These are phyloP conservation scores for Mycoemilia scoparia DNA, from an alignment of 192 early-diverging fungal genomes.

Conservation along the genomic window DNA sequence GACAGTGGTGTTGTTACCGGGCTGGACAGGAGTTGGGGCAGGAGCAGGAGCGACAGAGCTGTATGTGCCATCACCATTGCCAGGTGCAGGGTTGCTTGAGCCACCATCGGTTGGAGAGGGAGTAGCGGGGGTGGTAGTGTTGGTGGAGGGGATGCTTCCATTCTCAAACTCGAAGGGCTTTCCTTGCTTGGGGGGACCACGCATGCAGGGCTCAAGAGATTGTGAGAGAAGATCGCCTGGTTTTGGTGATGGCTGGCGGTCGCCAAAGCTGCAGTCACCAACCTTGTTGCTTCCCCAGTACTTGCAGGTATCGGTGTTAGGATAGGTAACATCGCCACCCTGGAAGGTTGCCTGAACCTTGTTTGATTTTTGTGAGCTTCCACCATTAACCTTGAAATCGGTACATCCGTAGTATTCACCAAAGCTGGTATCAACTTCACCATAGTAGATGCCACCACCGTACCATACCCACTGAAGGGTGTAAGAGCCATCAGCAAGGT, in stretches of 20 bases:
- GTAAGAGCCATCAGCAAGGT: constrained; percentile 30
- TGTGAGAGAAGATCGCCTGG: constrained; percentile 33
- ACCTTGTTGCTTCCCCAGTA: constrained; percentile 44
- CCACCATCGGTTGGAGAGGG: not conserved
- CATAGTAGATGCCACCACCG: constrained; percentile 41
- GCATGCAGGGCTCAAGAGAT: constrained; percentile 37
- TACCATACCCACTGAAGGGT: constrained; percentile 49
- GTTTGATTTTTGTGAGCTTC: constrained; percentile 7
- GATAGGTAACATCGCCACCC: constrained; percentile 32
- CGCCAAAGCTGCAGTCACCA: constrained; percentile 37
- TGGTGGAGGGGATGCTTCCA: not conserved
- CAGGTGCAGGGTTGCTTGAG: no score
- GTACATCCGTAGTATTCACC: constrained; percentile 40
- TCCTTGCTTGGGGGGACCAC: constrained; percentile 18
- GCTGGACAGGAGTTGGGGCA: no score
- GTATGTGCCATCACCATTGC: no score
- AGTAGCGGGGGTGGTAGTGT: not conserved
- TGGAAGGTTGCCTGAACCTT: constrained; percentile 20
- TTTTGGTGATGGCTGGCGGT: constrained; percentile 22
- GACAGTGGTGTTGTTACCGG: no score
- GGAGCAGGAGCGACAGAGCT: no score
- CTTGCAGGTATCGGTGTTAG: constrained; percentile 35
- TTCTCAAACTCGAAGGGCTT: constrained; percentile 27
- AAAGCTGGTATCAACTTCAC: constrained; percentile 31
- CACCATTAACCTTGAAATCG: constrained; percentile 34